A percentile compares a stretch with the other conserved stretches of the same genome.
These are phyloP conservation scores for Metarhizium humberi DNA, from an alignment of 2,329 filamentous ascomycete genomes.

Conservation along the genomic window DNA sequence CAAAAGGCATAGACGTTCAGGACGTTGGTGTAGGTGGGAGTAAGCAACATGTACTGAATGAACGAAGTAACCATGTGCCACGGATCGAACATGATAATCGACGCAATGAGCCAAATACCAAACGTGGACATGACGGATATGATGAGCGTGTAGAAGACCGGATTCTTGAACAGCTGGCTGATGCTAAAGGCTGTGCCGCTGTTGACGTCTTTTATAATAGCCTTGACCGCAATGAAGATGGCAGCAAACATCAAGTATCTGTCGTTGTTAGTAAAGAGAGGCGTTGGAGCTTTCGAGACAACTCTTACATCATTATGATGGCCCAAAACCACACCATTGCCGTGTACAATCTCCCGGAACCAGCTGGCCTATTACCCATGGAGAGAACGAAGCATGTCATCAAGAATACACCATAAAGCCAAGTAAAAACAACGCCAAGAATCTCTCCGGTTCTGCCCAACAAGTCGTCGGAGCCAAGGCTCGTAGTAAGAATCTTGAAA, in stretches of 20 bases:
- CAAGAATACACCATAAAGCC: constrained; percentile 85
- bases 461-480: constrained; percentile 59
- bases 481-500: constrained; percentile 91
- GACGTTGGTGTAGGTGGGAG: constrained; percentile 95
- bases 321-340: constrained; percentile 99
- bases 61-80: constrained; percentile 99
- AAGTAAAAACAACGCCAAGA: constrained; percentile 85
- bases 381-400: constrained; percentile 93
- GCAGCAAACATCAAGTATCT: constrained; percentile 91
- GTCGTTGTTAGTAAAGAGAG: background rate
- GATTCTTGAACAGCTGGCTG: constrained; percentile 70
- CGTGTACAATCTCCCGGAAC: constrained; percentile 88
- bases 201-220: constrained; percentile 63
- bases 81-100: constrained; percentile 90
- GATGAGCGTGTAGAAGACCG: constrained; percentile 87
- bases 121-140: constrained; percentile 89
- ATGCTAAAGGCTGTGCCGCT: constrained; percentile 57
- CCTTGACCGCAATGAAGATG: constrained; percentile 83
- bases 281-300: background rate
- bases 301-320: constrained; percentile 75
- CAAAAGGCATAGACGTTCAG: constrained; percentile 99
- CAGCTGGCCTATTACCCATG: constrained; percentile 88
- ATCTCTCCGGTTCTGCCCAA: constrained; percentile 71
- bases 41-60: constrained; percentile 87
- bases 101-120: constrained; percentile 83